Evolutionary conservation across 1,139 yeast species (phyloP).

Genomic region (Candida neerlandica): DNA sequence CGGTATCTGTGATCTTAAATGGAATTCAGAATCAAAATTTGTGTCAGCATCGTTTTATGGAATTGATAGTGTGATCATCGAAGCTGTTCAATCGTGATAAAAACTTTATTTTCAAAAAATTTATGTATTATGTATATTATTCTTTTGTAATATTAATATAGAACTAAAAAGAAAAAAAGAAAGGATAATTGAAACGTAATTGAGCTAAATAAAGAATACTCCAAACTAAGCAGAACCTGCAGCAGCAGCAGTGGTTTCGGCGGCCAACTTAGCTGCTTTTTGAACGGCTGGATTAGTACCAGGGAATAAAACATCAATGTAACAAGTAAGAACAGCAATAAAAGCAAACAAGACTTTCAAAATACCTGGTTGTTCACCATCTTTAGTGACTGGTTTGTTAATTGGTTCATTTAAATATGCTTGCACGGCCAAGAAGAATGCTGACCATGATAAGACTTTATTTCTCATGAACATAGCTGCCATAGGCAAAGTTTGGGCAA

Average conservation of each 20-base stretch:
- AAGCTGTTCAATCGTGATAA: neutral
- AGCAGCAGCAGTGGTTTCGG: constrained; percentile 25
- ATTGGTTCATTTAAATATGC: constrained; percentile 52
- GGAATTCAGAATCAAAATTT: constrained; percentile 40
- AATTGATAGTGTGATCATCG: constrained; percentile 39
- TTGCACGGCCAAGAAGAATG: constrained; percentile 55
- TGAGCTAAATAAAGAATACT: neutral
- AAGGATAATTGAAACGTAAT: neutral
- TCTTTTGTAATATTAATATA: constrained; percentile 2
- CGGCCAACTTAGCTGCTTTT: constrained; percentile 22
- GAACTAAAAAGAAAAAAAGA: neutral
- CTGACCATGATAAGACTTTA: constrained; percentile 59
- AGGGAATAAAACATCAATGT: constrained; percentile 52
- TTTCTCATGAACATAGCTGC: constrained; percentile 63
- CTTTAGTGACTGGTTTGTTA: constrained; percentile 32
- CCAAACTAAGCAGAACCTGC: constrained; percentile 9
- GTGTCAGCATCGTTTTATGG: constrained; percentile 48
- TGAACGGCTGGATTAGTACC: constrained; percentile 31
- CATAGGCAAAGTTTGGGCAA: constrained; percentile 68
- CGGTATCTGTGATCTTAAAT: constrained; percentile 45
- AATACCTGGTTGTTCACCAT: constrained; percentile 41
- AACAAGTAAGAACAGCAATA: constrained; percentile 52
- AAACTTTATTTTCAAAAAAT: neutral
- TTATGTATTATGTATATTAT: neutral
- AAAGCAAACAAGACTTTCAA: constrained; percentile 50